Evolutionary conservation across 768 basidiomycete genomes (phyloP).

Genomic region (Filobasidium wieringae): DNA sequence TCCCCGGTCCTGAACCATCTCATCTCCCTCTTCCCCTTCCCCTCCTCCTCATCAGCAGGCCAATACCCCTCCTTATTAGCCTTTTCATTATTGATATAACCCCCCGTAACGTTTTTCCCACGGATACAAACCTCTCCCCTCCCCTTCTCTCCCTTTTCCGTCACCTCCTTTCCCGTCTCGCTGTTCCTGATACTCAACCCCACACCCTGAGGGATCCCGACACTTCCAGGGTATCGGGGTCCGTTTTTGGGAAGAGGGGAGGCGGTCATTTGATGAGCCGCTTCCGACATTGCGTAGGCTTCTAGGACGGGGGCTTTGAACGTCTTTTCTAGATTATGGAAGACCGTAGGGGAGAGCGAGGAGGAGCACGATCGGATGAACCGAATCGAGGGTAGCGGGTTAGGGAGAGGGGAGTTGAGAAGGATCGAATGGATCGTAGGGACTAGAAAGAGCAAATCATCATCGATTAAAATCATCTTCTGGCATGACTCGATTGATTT

Average conservation of each 20-base stretch:
- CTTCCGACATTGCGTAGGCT: conserved; percentile 50
- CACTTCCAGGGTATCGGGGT: conserved; percentile 33
- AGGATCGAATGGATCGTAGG: conserved; percentile 40
- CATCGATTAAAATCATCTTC: background rate
- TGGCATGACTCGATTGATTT: too few relatives aligned
- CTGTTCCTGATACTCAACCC: conserved; percentile 32
- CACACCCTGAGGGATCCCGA: conserved; percentile 36
- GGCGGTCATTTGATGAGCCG: conserved; percentile 34
- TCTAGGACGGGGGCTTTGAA: conserved; percentile 51
- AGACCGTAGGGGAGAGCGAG: conserved; percentile 48
- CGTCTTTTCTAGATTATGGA: conserved; percentile 44
- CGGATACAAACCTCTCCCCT: conserved; percentile 49
- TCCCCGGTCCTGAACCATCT: conserved; percentile 44
- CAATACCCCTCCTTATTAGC: conserved; percentile 45
- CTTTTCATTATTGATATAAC: conserved; percentile 46
- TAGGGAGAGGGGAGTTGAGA: conserved; percentile 30
- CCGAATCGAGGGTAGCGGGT: conserved; percentile 34
- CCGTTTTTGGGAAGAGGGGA: conserved; percentile 24
- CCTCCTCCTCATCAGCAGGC: conserved; percentile 24
- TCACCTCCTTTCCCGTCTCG: conserved; percentile 35
- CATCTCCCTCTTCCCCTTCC: background rate
- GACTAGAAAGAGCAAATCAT: conserved; percentile 14
- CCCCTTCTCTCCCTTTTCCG: conserved; percentile 31
- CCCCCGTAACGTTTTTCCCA: conserved; percentile 48
- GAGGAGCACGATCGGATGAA: conserved; percentile 44